Evolutionary conservation across 495 filamentous ascomycete species (phyloP).

Genomic region (Rhypophila decipiens): DNA sequence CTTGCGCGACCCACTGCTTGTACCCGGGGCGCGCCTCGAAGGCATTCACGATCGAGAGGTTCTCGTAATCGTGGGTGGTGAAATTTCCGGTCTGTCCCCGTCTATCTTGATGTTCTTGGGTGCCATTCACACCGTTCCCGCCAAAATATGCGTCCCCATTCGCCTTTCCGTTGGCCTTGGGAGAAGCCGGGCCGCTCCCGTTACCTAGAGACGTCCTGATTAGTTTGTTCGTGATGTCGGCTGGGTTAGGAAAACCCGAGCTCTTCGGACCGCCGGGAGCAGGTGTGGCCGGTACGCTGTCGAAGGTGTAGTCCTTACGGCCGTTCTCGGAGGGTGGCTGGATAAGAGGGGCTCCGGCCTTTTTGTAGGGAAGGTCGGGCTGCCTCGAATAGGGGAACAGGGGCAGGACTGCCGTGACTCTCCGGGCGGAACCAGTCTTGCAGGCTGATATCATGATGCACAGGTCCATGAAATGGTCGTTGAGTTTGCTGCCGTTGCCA

Average conservation of each 20-base stretch:
- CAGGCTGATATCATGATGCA: conserved; percentile 96
- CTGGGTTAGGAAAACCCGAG: conserved; percentile 54
- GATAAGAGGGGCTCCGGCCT: conserved; percentile 77
- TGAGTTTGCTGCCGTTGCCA: conserved; percentile 66
- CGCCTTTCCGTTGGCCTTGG: conserved; percentile 11
- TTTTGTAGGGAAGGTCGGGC: conserved; percentile 93
- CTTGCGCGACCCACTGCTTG: conserved; percentile 97
- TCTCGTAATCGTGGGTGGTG: conserved; percentile 54
- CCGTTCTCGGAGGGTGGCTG: conserved; percentile 53
- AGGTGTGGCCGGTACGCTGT: conserved; percentile 84
- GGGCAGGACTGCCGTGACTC: conserved; percentile 89
- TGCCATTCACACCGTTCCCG: conserved; percentile 20
- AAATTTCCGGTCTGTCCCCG: conserved; percentile 25
- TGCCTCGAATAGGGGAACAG: conserved; percentile 95
- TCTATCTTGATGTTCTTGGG: conserved; percentile 27
- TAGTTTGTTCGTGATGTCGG: conserved; percentile 64
- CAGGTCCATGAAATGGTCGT: conserved; percentile 92
- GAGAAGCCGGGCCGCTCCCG: conserved; percentile 11
- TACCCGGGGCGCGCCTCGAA: conserved; percentile 88
- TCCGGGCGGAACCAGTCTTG: conserved; percentile 87
- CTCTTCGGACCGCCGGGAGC: conserved; percentile 59
- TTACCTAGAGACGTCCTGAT: conserved; percentile 32
- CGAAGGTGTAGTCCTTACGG: conserved; percentile 76
- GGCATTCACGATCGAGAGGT: conserved; percentile 43
- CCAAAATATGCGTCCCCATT: conserved; percentile 15